These are phyloP conservation scores for Tricladium varicosporioides DNA, from an alignment of 2,329 filamentous ascomycete genomes.

Conservation along the genomic window DNA sequence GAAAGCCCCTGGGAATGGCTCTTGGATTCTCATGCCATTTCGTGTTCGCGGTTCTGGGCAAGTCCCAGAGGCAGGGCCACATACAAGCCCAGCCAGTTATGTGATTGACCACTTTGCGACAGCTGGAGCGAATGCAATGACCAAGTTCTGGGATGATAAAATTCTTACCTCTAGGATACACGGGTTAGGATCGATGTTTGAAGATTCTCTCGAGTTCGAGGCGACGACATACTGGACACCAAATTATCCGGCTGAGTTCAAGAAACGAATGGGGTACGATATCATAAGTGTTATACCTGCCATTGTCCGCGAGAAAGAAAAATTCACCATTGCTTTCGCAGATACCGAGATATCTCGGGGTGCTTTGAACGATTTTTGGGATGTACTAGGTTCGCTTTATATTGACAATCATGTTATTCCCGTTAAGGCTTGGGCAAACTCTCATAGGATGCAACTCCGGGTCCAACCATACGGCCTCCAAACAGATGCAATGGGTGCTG, in stretches of 20 bases:
- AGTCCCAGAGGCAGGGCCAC: constrained; percentile 4
- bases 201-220: constrained; percentile 5
- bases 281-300: background rate
- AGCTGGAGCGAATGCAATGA: background rate
- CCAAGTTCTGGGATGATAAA: constrained; percentile 4
- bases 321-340: background rate
- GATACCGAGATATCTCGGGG: background rate
- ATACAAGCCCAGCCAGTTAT: background rate
- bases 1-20: background rate
- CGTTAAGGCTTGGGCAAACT: background rate
- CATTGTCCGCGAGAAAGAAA: constrained; percentile 4
- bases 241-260: background rate
- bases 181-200: background rate
- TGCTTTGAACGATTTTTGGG: constrained; percentile 3
- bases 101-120: constrained; percentile 3
- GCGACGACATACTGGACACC: constrained; percentile 4
- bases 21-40: constrained; percentile 2
- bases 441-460: background rate
- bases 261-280: constrained; percentile 4
- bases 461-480: constrained; percentile 1
- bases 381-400: background rate
- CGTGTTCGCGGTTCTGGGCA: constrained; percentile 1
- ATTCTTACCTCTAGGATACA: background rate
- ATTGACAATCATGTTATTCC: background rate
- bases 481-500: constrained; percentile 4